Conservation (phyloP, 2,329 filamentous ascomycete genomes). For the Stylonectria norvegica region DNA sequence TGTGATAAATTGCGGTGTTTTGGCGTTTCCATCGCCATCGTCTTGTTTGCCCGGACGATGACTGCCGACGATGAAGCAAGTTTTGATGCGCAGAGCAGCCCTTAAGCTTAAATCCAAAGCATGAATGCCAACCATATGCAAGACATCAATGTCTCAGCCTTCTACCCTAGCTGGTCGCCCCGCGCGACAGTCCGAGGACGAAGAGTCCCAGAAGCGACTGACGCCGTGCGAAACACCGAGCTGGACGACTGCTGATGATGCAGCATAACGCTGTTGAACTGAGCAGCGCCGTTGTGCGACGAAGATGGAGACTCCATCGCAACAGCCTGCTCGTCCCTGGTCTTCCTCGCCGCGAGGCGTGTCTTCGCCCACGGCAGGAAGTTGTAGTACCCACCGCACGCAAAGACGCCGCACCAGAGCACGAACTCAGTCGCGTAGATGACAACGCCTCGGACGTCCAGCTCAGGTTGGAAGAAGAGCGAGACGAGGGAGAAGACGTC, state of each 20-base stretch:
- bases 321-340: conserved; percentile 1
- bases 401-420: conserved; percentile 66
- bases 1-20: no score
- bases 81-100: no score
- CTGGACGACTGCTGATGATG: conserved; percentile 56
- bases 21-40: no score
- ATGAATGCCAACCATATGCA: no score
- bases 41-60: no score
- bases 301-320: not conserved
- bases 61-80: no score
- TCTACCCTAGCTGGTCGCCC: not conserved
- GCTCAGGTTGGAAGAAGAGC: conserved; percentile 55
- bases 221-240: conserved; percentile 58
- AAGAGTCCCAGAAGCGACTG: conserved; percentile 10
- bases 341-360: conserved; percentile 24
- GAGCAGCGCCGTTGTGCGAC: not conserved
- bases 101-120: no score
- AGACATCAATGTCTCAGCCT: no score
- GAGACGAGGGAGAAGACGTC: conserved; percentile 66
- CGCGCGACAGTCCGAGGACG: conserved; percentile 6
- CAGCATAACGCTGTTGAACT: conserved; percentile 32
- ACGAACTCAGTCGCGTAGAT: conserved; percentile 65
- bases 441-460: conserved; percentile 60
- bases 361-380: conserved; percentile 53
- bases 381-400: conserved; percentile 63